These are phyloP conservation scores for Mangifera indica DNA, from an alignment of 345 rosid species.

Conservation along the genomic window DNA sequence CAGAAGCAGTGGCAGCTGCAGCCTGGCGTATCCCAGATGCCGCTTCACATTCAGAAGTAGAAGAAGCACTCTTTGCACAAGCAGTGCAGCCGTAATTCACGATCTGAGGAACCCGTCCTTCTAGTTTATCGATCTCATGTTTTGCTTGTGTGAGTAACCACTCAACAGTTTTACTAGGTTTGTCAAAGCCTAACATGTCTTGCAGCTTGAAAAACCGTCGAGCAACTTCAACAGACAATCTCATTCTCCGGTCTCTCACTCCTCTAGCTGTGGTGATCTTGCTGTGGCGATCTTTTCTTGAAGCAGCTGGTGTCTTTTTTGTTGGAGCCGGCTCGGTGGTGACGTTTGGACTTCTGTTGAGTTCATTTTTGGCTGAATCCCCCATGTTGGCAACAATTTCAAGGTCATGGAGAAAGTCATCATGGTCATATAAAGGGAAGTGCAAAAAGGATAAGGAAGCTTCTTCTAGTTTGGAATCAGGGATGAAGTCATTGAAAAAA, in stretches of 20 bases:
- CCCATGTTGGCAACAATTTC: slow-evolving; percentile 32
- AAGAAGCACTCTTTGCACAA: slow-evolving; percentile 35
- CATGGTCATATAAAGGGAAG: slow-evolving; percentile 35
- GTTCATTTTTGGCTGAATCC: slow-evolving; percentile 16
- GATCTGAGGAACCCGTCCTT: slow-evolving; percentile 11
- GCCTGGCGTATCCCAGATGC: slow-evolving; percentile 30
- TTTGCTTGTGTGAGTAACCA: slow-evolving; percentile 71
- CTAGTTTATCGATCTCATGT: slow-evolving; percentile 53
- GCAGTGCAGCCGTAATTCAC: slow-evolving; percentile 13
- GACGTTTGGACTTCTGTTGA: neutral
- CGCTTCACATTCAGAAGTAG: slow-evolving; percentile 48
- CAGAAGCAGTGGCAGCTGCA: slow-evolving; percentile 13
- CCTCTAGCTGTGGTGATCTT: slow-evolving; percentile 83
- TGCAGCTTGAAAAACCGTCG: slow-evolving; percentile 69
- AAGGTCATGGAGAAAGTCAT: slow-evolving; percentile 32
- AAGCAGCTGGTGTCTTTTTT: slow-evolving; percentile 38
- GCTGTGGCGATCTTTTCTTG: slow-evolving; percentile 78
- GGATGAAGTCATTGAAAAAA: slow-evolving; percentile 30
- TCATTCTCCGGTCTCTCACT: slow-evolving; percentile 78
- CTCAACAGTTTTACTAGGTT: slow-evolving; percentile 80
- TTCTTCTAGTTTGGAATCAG: slow-evolving; percentile 36
- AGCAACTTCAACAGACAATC: slow-evolving; percentile 77
- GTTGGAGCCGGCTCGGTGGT: slow-evolving; percentile 6
- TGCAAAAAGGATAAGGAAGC: slow-evolving; percentile 35
- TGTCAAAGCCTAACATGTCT: slow-evolving; percentile 76